Evolutionary conservation across 306 rosid species (phyloP).

Genomic region (Adenanthera pavonina): DNA sequence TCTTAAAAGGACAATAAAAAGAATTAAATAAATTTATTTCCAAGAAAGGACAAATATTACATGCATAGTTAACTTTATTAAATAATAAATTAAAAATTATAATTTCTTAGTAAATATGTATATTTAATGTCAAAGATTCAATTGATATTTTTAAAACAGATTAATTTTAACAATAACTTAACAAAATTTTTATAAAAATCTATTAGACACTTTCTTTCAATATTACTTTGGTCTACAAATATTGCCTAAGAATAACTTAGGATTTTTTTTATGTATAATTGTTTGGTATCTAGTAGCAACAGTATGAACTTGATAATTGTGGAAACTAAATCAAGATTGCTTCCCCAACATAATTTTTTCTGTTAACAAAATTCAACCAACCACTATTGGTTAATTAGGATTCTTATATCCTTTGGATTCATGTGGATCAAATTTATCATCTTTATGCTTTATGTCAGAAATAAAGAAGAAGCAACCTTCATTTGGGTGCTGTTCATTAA

Average conservation of each 20-base stretch:
- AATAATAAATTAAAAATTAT: neutral
- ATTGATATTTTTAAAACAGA: neutral
- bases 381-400: too few species aligned
- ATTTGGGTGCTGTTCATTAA: slow-evolving; percentile 5
- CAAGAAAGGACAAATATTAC: neutral
- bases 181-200: neutral
- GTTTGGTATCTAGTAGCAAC: too few species aligned
- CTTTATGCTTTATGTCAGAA: neutral
- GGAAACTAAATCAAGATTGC: too few species aligned
- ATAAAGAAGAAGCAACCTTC: slow-evolving; percentile 2
- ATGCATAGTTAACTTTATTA: too few species aligned
- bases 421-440: neutral
- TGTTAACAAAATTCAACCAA: too few species aligned
- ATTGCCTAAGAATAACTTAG: neutral
- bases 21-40: neutral
- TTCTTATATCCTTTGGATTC: neutral
- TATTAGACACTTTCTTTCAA: neutral
- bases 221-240: neutral
- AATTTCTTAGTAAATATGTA: neutral
- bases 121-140: neutral
- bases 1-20: neutral
- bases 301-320: too few species aligned
- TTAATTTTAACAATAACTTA: neutral
- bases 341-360: too few species aligned
- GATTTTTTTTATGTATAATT: neutral